These are phyloP conservation scores for Alternaria alternata DNA, from an alignment of 2,329 filamentous ascomycete species.

Conservation along the genomic window DNA sequence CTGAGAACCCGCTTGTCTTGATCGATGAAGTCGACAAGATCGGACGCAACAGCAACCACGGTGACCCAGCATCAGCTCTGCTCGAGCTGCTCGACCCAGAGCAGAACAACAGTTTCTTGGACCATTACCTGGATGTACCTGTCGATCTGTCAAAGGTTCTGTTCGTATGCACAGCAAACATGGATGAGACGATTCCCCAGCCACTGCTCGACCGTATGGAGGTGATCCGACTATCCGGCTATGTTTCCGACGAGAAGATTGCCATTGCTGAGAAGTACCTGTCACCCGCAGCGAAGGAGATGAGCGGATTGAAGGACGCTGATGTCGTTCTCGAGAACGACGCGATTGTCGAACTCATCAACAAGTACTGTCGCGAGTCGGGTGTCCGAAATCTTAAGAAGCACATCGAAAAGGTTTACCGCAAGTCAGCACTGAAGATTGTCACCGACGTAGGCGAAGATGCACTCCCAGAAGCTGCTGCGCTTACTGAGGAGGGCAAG, in stretches of 20 bases:
- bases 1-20: slow-evolving; percentile 93
- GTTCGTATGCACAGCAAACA: slow-evolving; percentile 98
- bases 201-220: slow-evolving; percentile 97
- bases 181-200: slow-evolving; percentile 96
- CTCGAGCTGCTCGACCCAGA: slow-evolving; percentile 95
- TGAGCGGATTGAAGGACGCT: slow-evolving; percentile 88
- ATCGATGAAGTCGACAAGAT: slow-evolving; percentile 99
- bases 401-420: slow-evolving; percentile 98
- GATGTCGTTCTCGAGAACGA: slow-evolving; percentile 86
- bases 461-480: slow-evolving; percentile 79
- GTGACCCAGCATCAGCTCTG: slow-evolving; percentile 92
- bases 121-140: slow-evolving; percentile 98
- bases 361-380: slow-evolving; percentile 96
- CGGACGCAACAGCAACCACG: slow-evolving; percentile 86
- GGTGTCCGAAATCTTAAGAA: slow-evolving; percentile 98
- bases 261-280: slow-evolving; percentile 95
- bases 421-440: slow-evolving; percentile 96
- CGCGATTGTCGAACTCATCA: slow-evolving; percentile 95
- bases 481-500: slow-evolving; percentile 86
- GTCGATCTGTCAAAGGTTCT: slow-evolving; percentile 97
- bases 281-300: slow-evolving; percentile 90
- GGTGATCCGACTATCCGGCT: slow-evolving; percentile 93
- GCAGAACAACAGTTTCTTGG: slow-evolving; percentile 95
- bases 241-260: slow-evolving; percentile 98
- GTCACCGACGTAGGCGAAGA: slow-evolving; percentile 93